Percentiles rank a stretch among this genome's conserved stretches.
These are phyloP conservation scores for Ensete glaucum DNA, from an alignment of 176 grass and related monocot genomes.

Conservation along the genomic window DNA sequence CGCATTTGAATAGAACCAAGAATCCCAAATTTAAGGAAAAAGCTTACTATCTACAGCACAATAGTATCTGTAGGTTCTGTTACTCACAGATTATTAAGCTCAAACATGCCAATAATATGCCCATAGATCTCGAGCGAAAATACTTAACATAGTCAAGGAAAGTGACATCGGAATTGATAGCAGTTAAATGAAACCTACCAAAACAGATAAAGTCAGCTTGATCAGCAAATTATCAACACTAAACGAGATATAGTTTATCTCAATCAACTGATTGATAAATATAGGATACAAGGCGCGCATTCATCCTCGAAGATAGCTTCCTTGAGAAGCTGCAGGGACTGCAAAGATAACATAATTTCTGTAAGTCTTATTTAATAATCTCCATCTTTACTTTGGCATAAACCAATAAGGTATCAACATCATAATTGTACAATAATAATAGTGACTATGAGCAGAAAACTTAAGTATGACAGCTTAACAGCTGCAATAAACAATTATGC, in stretches of 20 bases:
- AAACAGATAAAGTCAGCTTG: not conserved
- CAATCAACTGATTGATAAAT: not conserved
- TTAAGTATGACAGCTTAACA: no score
- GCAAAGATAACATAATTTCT: constrained; percentile 12
- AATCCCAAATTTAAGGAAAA: constrained; percentile 16
- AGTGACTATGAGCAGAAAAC: no score
- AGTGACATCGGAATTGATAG: not conserved
- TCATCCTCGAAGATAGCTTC: constrained; percentile 76
- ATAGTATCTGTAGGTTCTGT: not conserved
- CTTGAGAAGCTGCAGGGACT: constrained; percentile 91
- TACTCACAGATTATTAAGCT: constrained; percentile 99
- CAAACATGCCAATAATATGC: constrained; percentile 98
- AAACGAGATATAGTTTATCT: not conserved
- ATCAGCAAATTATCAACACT: not conserved
- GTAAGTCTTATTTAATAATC: not conserved
- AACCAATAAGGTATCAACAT: not conserved
- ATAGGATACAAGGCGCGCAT: constrained; percentile 74
- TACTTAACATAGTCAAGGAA: constrained; percentile 62
- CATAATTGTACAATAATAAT: not conserved
- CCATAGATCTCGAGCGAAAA: constrained; percentile 93
- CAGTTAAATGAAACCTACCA: not conserved
- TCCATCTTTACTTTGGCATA: not conserved
- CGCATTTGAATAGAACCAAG: not conserved
- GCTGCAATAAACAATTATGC: no score
- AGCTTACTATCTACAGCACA: not conserved